These are phyloP conservation scores for Circinella minor DNA, from an alignment of 371 early-diverging fungal species.

Conservation along the genomic window DNA sequence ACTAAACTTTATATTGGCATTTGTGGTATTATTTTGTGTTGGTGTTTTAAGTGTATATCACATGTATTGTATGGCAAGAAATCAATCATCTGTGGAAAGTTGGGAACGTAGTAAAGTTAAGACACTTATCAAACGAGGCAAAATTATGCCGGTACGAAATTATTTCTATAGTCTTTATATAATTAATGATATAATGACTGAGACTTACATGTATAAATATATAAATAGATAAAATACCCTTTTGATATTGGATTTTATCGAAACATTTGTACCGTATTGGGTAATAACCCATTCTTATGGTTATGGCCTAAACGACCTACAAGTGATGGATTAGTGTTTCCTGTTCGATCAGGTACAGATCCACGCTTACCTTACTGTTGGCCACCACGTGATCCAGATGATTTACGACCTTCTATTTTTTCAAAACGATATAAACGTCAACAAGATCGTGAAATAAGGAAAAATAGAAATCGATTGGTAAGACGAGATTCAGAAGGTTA, in stretches of 20 bases:
- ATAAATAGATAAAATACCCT: conserved; percentile 72
- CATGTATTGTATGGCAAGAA: conserved; percentile 76
- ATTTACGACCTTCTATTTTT: conserved; percentile 38
- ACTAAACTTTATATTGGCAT: conserved; percentile 72
- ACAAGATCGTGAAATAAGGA: conserved; percentile 24
- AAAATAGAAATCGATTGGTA: conserved; percentile 23
- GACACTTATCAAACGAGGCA: conserved; percentile 66
- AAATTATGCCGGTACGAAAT: conserved; percentile 57
- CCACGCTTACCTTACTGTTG: conserved; percentile 28
- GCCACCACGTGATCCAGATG: conserved; percentile 38
- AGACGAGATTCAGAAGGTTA: conserved; percentile 61
- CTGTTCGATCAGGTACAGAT: conserved; percentile 45
- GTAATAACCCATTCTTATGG: conserved; percentile 71
- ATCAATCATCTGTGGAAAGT: conserved; percentile 95
- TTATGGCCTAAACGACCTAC: conserved; percentile 60
- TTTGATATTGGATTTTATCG: conserved; percentile 89
- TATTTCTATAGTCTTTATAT: not conserved
- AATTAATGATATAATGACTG: not conserved
- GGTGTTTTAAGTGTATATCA: conserved; percentile 86
- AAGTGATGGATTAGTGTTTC: conserved; percentile 81
- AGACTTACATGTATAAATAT: not conserved
- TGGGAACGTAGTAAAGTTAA: conserved; percentile 86
- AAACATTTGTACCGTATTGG: conserved; percentile 85
- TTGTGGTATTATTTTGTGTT: conserved; percentile 80
- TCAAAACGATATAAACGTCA: conserved; percentile 41